Conservation (phyloP, 441 rosid species). For the Mallotus repandus region DNA sequence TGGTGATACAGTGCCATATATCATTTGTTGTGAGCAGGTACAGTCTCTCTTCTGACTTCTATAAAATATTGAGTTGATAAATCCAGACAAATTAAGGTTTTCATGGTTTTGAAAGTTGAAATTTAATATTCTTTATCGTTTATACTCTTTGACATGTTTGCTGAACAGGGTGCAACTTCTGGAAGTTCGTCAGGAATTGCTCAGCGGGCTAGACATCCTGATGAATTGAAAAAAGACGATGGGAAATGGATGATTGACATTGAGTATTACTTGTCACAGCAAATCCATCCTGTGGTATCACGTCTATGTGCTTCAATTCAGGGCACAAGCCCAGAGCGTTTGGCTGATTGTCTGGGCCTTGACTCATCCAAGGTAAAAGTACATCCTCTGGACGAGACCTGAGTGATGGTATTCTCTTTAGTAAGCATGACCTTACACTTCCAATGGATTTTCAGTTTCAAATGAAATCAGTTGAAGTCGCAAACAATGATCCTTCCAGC, state of each 20-base stretch:
- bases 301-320: slow-evolving; percentile 93
- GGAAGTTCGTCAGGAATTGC: slow-evolving; percentile 76
- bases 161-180: slow-evolving; percentile 56
- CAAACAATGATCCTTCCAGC: slow-evolving; percentile 50
- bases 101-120: slow-evolving; percentile 12
- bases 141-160: slow-evolving; percentile 12
- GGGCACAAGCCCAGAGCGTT: slow-evolving; percentile 90
- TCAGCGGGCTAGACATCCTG: slow-evolving; percentile 95
- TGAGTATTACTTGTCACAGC: slow-evolving; percentile 93
- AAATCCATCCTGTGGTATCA: slow-evolving; percentile 99
- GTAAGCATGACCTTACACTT: slow-evolving; percentile 16
- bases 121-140: slow-evolving; percentile 1
- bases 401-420: slow-evolving; percentile 11
- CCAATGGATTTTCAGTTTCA: slow-evolving; percentile 55
- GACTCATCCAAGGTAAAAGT: slow-evolving; percentile 85
- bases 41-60: slow-evolving; percentile 18
- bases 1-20: slow-evolving; percentile 89
- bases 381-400: slow-evolving; percentile 19
- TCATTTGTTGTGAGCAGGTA: slow-evolving; percentile 97
- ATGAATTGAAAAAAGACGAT: slow-evolving; percentile 75
- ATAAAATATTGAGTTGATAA: not conserved
- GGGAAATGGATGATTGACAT: slow-evolving; percentile 94
- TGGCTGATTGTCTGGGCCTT: slow-evolving; percentile 97
- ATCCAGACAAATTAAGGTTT: not conserved
- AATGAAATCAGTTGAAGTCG: slow-evolving; percentile 54